Evolutionary conservation across 495 filamentous ascomycete species (phyloP).

Genomic region (Daldinia decipiens): DNA sequence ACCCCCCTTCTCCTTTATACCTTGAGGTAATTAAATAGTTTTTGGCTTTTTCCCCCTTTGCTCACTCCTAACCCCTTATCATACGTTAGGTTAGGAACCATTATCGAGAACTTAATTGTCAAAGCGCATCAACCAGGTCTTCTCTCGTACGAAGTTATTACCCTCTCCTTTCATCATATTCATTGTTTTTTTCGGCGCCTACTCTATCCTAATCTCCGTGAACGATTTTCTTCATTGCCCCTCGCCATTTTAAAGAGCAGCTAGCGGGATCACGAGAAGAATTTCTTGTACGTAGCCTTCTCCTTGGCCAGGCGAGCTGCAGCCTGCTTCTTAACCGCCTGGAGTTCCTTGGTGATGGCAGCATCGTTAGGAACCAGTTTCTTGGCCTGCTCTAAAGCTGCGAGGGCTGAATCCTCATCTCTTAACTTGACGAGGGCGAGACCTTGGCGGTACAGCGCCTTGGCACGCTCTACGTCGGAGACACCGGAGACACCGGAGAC

Average conservation of each 20-base stretch:
- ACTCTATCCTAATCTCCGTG: not conserved
- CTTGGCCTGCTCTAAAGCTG: constrained; percentile 78
- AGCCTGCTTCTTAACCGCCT: constrained; percentile 76
- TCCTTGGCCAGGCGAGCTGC: constrained; percentile 82
- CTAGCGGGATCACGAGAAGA: constrained; percentile 65
- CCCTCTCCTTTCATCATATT: not conserved
- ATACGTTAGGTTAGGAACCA: not conserved
- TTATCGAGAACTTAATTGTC: not conserved
- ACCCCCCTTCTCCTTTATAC: not conserved
- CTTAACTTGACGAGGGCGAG: constrained; percentile 76
- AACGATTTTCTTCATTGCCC: not conserved
- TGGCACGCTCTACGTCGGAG: constrained; percentile 82
- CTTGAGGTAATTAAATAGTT: not conserved
- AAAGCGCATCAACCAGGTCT: not conserved
- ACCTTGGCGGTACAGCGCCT: constrained; percentile 86
- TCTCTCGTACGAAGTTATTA: not conserved
- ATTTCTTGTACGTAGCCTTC: constrained; percentile 88
- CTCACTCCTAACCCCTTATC: not conserved
- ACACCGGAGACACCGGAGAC: constrained; percentile 69
- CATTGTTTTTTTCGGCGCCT: not conserved
- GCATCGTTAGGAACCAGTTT: constrained; percentile 81
- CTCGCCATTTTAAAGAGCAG: not conserved
- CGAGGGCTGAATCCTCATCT: constrained; percentile 85
- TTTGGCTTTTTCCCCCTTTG: not conserved
- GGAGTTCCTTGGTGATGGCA: constrained; percentile 77